A percentile compares a stretch with the other conserved stretches of the same genome.
These are phyloP conservation scores for Dothidotthia symphoricarpi DNA, from an alignment of 2,329 filamentous ascomycete genomes.

Conservation along the genomic window DNA sequence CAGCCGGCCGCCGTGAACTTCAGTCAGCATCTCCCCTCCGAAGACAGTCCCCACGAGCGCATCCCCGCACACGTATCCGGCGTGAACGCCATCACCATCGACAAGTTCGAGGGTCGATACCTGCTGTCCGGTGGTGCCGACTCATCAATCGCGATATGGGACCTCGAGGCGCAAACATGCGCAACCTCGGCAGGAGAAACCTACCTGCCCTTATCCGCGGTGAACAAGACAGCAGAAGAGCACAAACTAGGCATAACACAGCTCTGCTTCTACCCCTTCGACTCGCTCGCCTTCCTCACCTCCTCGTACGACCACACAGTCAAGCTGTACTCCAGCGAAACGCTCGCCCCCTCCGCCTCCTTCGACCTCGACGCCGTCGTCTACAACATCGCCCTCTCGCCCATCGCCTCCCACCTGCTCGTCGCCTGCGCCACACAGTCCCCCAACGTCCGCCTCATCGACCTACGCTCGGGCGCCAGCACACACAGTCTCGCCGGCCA, in stretches of 20 bases:
- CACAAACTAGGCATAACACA: constrained; percentile 74
- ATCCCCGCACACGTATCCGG: constrained; percentile 71
- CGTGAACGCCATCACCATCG: constrained; percentile 75
- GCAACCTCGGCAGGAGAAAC: constrained; percentile 16
- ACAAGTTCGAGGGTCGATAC: constrained; percentile 76
- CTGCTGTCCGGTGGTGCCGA: constrained; percentile 84
- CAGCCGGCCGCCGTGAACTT: constrained; percentile 68
- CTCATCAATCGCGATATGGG: constrained; percentile 81
- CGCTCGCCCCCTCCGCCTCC: constrained; percentile 59
- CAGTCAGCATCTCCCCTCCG: constrained; percentile 56
- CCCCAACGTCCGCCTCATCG: constrained; percentile 78
- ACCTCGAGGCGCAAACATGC: constrained; percentile 59
- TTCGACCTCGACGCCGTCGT: constrained; percentile 68
- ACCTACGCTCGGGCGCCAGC: constrained; percentile 76
- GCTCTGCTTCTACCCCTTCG: constrained; percentile 75
- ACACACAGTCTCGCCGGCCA: constrained; percentile 54
- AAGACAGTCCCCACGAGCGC: constrained; percentile 36
- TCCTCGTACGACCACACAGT: constrained; percentile 75
- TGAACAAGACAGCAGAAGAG: constrained; percentile 31
- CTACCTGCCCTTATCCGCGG: constrained; percentile 27
- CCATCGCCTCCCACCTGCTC: constrained; percentile 68
- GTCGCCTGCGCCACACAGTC: constrained; percentile 88
- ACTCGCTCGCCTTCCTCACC: constrained; percentile 71
- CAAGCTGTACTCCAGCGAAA: constrained; percentile 70
- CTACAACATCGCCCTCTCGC: constrained; percentile 76